These are phyloP conservation scores for Penicillium chermesinum DNA, from an alignment of 495 filamentous ascomycete species.

Conservation along the genomic window DNA sequence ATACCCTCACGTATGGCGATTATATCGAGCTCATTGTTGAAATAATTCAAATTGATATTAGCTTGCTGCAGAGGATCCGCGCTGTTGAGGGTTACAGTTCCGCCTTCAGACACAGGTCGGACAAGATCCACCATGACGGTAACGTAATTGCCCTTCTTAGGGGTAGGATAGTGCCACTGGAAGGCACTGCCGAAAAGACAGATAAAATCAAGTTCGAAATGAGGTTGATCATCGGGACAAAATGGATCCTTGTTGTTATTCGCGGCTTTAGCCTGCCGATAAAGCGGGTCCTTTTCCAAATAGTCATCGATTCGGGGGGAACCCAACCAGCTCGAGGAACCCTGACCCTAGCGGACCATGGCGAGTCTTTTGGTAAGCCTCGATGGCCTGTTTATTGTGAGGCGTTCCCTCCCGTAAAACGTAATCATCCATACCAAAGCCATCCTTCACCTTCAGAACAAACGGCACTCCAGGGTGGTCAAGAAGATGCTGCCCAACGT, in stretches of 20 bases:
- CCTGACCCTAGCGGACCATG: constrained; percentile 47
- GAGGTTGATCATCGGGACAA: constrained; percentile 54
- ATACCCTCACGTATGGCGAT: constrained; percentile 54
- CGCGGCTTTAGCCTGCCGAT: constrained; percentile 39
- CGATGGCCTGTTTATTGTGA: constrained; percentile 37
- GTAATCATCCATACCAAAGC: constrained; percentile 48
- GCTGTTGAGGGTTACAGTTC: constrained; percentile 50
- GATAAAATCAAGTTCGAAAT: constrained; percentile 64
- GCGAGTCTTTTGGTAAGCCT: constrained; percentile 42
- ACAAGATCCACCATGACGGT: constrained; percentile 59
- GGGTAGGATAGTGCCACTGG: constrained; percentile 58
- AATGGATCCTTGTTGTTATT: constrained; percentile 53
- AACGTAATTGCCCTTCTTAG: constrained; percentile 42
- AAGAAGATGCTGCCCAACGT: constrained; percentile 54
- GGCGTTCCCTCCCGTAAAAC: constrained; percentile 46
- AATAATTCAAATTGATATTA: constrained; percentile 59
- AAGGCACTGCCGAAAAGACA: constrained; percentile 56
- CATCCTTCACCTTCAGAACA: constrained; percentile 52
- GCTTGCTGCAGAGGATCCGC: constrained; percentile 47
- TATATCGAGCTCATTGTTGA: constrained; percentile 50
- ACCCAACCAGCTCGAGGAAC: constrained; percentile 46
- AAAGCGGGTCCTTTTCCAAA: constrained; percentile 37
- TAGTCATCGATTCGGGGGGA: constrained; percentile 45
- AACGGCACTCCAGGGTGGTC: constrained; percentile 54
- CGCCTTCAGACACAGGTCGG: constrained; percentile 47